These are phyloP conservation scores for Moesziomyces sp. DNA, from an alignment of 1,284 basidiomycete genomes.

Conservation along the genomic window DNA sequence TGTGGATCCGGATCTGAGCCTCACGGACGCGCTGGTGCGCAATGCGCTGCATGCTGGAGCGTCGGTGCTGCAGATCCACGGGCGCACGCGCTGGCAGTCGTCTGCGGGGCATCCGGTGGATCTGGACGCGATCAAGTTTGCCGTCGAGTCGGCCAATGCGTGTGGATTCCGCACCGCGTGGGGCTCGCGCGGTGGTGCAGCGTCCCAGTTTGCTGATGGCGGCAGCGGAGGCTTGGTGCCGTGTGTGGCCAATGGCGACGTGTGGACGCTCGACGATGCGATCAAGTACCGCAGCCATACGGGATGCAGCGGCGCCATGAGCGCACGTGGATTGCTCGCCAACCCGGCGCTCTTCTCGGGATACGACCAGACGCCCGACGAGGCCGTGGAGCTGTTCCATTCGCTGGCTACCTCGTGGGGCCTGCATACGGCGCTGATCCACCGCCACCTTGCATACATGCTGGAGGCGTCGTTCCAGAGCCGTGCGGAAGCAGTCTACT, in stretches of 20 bases:
- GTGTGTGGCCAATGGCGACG: slow-evolving; percentile 73
- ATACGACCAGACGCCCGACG: slow-evolving; percentile 70
- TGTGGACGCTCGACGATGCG: slow-evolving; percentile 72
- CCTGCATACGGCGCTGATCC: slow-evolving; percentile 71
- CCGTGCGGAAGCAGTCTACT: slow-evolving; percentile 71
- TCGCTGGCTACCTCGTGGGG: slow-evolving; percentile 70
- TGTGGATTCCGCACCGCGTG: slow-evolving; percentile 51
- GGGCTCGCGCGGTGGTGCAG: slow-evolving; percentile 45
- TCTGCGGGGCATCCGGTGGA: slow-evolving; percentile 71
- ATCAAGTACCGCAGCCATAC: slow-evolving; percentile 70
- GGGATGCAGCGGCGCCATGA: slow-evolving; percentile 73
- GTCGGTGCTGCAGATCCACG: slow-evolving; percentile 73
- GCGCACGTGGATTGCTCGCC: slow-evolving; percentile 73
- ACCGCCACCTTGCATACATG: slow-evolving; percentile 73
- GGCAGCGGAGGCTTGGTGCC: slow-evolving; percentile 71
- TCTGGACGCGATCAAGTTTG: slow-evolving; percentile 72
- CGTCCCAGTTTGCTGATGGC: slow-evolving; percentile 43
- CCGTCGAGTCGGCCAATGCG: slow-evolving; percentile 70
- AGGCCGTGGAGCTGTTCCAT: slow-evolving; percentile 71
- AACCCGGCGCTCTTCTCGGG: slow-evolving; percentile 74
- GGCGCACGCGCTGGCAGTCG: slow-evolving; percentile 73
- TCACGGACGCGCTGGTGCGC: slow-evolving; percentile 72
- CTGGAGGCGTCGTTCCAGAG: slow-evolving; percentile 70
- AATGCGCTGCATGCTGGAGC: slow-evolving; percentile 71
- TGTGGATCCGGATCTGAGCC: slow-evolving; percentile 71